A percentile compares a stretch with the other conserved stretches of the same genome.
Conservation (phyloP, 1,284 basidiomycete genomes). For the Phellopilus nigrolimitatus region DNA sequence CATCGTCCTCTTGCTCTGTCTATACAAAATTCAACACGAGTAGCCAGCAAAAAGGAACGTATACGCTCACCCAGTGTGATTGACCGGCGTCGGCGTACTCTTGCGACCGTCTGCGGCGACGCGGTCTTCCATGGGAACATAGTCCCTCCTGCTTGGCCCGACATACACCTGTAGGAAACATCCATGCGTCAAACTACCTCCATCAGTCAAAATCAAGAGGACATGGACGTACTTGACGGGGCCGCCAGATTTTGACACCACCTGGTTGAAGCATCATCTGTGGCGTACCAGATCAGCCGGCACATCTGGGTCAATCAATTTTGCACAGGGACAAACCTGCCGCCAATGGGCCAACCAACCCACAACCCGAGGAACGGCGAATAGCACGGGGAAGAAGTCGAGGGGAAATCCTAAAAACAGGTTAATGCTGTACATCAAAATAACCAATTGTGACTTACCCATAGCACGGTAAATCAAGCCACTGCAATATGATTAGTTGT, state of each 20-base stretch:
- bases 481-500: slow-evolving; percentile 33
- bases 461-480: slow-evolving; percentile 84
- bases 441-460: slow-evolving; percentile 54
- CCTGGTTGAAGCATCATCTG: slow-evolving; percentile 85
- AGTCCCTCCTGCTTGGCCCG: slow-evolving; percentile 67
- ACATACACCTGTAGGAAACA: slow-evolving; percentile 57
- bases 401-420: slow-evolving; percentile 66
- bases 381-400: slow-evolving; percentile 88
- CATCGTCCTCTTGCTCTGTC: slow-evolving; percentile 73
- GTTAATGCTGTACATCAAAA: not conserved
- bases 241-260: slow-evolving; percentile 89
- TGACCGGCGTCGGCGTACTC: slow-evolving; percentile 59
- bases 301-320: not conserved
- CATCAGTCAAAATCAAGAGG: slow-evolving; percentile 1
- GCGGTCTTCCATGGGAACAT: slow-evolving; percentile 61
- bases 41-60: slow-evolving; percentile 8
- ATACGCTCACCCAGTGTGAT: slow-evolving; percentile 63
- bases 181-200: not conserved
- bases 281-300: slow-evolving; percentile 8
- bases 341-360: slow-evolving; percentile 89
- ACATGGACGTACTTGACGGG: slow-evolving; percentile 55
- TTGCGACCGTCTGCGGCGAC: slow-evolving; percentile 45
- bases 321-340: slow-evolving; percentile 41
- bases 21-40: slow-evolving; percentile 29
- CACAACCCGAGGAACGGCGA: slow-evolving; percentile 84